Percentiles rank a stretch among this genome's conserved stretches.
phyloP scores from a whole-genome alignment of 306 rosid species.

The Lathyrus oleraceus region DNA sequence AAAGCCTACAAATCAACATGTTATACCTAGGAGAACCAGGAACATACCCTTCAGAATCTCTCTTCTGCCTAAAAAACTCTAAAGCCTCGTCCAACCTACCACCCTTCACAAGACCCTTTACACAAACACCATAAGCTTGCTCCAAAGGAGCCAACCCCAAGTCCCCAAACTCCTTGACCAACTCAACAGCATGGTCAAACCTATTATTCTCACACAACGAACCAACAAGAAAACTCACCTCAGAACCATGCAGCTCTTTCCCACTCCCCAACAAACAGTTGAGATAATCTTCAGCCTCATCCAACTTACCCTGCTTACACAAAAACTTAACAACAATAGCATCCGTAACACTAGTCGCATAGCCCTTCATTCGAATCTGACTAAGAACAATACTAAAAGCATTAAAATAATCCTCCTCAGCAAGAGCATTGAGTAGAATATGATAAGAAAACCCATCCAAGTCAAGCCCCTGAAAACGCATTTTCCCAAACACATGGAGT shows the following conservation, averaged over 20 bases:
- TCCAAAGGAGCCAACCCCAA: constrained; percentile 41
- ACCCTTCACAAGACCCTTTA: constrained; percentile 54
- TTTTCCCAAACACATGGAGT: constrained; percentile 61
- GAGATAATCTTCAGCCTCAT: constrained; percentile 60
- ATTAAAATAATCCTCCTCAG: constrained; percentile 50
- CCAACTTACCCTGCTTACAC: constrained; percentile 53
- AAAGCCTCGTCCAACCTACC: constrained; percentile 64
- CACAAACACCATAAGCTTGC: constrained; percentile 60
- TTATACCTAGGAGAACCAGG: constrained; percentile 51
- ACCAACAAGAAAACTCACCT: constrained; percentile 45
- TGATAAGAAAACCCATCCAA: constrained; percentile 59
- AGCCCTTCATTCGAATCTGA: constrained; percentile 59
- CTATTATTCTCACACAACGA: constrained; percentile 51
- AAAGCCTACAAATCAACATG: constrained; percentile 59
- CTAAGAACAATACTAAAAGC: constrained; percentile 46
- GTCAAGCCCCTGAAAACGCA: constrained; percentile 78
- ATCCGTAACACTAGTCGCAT: constrained; percentile 46
- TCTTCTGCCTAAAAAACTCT: constrained; percentile 51
- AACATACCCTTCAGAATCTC: constrained; percentile 55
- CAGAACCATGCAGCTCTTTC: constrained; percentile 38
- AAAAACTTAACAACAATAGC: constrained; percentile 48
- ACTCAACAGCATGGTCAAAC: constrained; percentile 53
- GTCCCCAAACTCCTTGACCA: constrained; percentile 52
- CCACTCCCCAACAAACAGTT: constrained; percentile 43
- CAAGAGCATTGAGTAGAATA: constrained; percentile 59